phyloP scores from a whole-genome alignment of 306 rosid genomes.

The Ochetophila trinervis region DNA sequence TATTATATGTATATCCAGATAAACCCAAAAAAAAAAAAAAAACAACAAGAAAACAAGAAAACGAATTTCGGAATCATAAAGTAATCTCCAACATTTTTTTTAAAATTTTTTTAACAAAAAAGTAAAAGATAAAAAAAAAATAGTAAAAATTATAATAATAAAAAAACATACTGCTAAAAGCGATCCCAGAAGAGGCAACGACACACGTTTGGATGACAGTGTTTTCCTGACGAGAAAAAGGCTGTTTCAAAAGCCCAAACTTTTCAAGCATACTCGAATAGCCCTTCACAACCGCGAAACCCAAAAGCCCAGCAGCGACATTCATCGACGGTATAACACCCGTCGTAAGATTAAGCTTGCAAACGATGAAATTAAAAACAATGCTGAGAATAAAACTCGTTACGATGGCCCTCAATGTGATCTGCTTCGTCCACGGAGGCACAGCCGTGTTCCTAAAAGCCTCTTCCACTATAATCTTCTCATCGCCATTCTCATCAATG shows the following conservation, averaged over 20 bases:
- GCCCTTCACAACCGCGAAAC: slow-evolving; percentile 49
- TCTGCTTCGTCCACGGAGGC: slow-evolving; percentile 57
- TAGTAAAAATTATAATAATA: too few relatives aligned
- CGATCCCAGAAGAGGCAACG: slow-evolving; percentile 81
- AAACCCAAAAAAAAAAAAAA: too few relatives aligned
- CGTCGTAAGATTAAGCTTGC: slow-evolving; percentile 70
- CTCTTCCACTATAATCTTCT: slow-evolving; percentile 37
- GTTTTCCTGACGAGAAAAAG: slow-evolving; percentile 80
- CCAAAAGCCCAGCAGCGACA: slow-evolving; percentile 71
- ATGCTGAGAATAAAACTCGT: slow-evolving; percentile 52
- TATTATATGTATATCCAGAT: too few relatives aligned
- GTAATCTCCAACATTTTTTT: too few relatives aligned
- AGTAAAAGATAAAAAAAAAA: too few relatives aligned
- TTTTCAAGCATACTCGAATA: slow-evolving; percentile 41
- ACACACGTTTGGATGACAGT: slow-evolving; percentile 77
- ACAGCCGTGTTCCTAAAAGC: slow-evolving; percentile 40
- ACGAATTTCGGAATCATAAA: too few relatives aligned
- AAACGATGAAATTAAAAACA: slow-evolving; percentile 55
- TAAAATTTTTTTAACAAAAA: too few relatives aligned
- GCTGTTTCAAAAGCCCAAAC: slow-evolving; percentile 49
- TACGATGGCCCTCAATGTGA: slow-evolving; percentile 50
- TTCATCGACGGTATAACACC: slow-evolving; percentile 75
- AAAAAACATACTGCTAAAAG: slow-evolving; percentile 63
- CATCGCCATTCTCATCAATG: not conserved
- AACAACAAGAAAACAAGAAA: too few relatives aligned